Evolutionary conservation across 2,329 filamentous ascomycete genomes (phyloP).

Genomic region (Aurifilum marmelostoma): DNA sequence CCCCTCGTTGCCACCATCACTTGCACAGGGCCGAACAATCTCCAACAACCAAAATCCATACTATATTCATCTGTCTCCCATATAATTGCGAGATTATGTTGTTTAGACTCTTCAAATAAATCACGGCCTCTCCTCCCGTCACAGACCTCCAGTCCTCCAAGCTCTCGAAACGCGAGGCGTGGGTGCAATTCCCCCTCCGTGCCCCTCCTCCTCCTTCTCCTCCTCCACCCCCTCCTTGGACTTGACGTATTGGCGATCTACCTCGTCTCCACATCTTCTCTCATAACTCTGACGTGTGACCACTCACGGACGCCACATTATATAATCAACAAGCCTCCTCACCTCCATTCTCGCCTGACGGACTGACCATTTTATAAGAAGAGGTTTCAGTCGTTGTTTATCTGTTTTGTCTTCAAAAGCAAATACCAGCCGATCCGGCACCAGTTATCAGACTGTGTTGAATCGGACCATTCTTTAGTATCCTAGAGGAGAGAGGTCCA

Average conservation of each 20-base stretch:
- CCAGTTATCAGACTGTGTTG: constrained; percentile 27
- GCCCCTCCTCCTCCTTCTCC: too few relatives aligned
- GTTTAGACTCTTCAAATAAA: neutral
- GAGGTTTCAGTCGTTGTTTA: neutral
- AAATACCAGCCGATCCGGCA: neutral
- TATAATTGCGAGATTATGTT: too few relatives aligned
- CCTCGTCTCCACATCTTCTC: constrained; percentile 7
- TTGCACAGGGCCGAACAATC: neutral
- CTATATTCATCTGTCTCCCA: too few relatives aligned
- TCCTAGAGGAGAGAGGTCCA: neutral
- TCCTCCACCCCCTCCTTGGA: neutral
- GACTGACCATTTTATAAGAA: neutral
- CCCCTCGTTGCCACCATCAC: neutral
- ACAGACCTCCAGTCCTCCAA: neutral
- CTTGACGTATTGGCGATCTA: constrained; percentile 23
- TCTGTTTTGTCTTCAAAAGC: neutral
- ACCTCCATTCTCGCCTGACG: neutral
- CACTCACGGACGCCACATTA: neutral
- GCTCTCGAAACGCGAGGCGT: neutral
- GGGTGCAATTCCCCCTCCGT: neutral
- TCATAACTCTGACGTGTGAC: neutral
- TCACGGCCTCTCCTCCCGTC: neutral
- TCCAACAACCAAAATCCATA: too few relatives aligned
- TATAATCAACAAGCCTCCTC: neutral
- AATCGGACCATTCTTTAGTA: neutral